Evolutionary conservation across 768 basidiomycete species (phyloP), one percentile per base, ranked within the genome.

Genomic region (Rhizopogon vinicolor): DNA sequence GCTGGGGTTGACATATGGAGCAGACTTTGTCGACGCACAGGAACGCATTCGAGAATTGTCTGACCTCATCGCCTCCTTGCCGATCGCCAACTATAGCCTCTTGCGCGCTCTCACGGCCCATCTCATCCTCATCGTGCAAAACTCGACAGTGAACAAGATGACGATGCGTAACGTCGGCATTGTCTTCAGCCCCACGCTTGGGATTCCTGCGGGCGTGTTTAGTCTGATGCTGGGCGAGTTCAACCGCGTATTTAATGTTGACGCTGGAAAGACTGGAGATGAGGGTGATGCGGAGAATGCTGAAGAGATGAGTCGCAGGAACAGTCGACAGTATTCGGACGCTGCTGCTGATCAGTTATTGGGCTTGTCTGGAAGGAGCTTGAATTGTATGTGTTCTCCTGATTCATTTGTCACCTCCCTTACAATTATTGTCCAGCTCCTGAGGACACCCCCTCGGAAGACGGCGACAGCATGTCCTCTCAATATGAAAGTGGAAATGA

Each of bases 111-210:
- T 99, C 54, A 95, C 89, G 2, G 93, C 95, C 25, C 96, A 99
- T 71, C 78, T 99, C 58, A 97, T 98, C 61, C 78, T 94, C 43
- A 90, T 99, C 63, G 93, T 98, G 44, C 88, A 93, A 70, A 94
- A 98, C 67, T 83, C 93, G 16, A 63, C 79, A 42, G 74, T 89
- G 56, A 97, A 97, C 84, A 98, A 95, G 78, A 99, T 99, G 97
- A 95, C 90, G 41, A 87, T 98, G 84, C 86, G 96, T 44, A 99
- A 99, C 68, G 93, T 99, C 28, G 95, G 96, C 16, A 98, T 99
- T 57, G 96, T 98, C 22, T 98, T 98, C 74, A 95, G 93, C 60
- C 97, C 97, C 2, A 98, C 97, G 0, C 78, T 99, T 12, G 94
- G 93, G 43, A 97, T 99, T 62, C 96, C 96, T n/a, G 96, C 96